Conservation (phyloP, 345 rosid species). For the Citrus maxima region DNA sequence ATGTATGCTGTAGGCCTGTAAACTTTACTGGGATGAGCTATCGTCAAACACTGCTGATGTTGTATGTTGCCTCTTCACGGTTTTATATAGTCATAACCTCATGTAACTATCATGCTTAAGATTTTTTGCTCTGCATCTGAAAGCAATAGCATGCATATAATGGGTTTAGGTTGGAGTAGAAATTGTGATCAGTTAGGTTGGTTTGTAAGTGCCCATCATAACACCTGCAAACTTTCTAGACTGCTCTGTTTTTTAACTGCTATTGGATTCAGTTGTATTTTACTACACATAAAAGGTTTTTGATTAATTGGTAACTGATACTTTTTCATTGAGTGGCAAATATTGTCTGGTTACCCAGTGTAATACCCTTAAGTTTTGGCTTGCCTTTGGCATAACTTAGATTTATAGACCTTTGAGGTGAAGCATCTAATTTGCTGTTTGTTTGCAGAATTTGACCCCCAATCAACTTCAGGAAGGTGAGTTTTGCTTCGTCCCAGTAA, state of each 20-base stretch:
- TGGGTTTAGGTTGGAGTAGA: not conserved
- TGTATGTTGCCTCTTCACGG: not conserved
- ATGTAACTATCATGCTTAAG: not conserved
- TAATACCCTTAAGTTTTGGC: not conserved
- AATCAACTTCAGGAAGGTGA: conserved; percentile 94
- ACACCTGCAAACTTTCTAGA: not conserved
- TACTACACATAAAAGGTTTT: not conserved
- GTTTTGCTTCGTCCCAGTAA: conserved; percentile 14
- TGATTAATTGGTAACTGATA: not conserved
- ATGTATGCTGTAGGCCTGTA: not conserved
- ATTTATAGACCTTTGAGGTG: not conserved
- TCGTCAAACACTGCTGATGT: not conserved
- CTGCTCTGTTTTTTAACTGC: not conserved
- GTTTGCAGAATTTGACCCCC: conserved; percentile 73
- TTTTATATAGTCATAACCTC: not conserved
- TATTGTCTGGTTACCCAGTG: not conserved
- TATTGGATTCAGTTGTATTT: not conserved
- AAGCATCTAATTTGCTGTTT: conserved; percentile 12
- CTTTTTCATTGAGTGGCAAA: not conserved
- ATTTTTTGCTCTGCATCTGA: not conserved
- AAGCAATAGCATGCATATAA: not conserved
- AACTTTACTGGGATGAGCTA: not conserved
- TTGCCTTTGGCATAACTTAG: not conserved
- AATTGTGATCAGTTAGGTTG: not conserved
- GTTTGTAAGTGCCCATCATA: not conserved